Base-by-base conservation (phyloP, 2,329 filamentous ascomycete species). In the Cladosporium colombiae region DNA sequence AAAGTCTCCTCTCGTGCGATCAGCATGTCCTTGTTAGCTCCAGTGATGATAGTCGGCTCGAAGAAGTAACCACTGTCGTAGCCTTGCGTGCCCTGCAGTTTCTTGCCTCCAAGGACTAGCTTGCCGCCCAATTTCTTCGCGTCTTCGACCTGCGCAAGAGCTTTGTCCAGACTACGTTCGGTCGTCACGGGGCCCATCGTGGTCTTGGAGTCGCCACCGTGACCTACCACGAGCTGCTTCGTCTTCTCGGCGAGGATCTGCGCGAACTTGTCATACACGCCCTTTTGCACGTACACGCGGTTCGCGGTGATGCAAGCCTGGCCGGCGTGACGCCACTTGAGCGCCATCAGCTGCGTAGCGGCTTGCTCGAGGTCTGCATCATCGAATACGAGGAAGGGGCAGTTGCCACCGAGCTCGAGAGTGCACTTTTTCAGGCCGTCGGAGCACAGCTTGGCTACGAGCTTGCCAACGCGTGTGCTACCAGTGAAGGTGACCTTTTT, bases 241-340 rank as follows among this genome's bases (percentile, higher is more conserved):
- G 84, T 85, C 67, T 80, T 80, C 46, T 83, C 80, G 1, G 83
- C 80, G 5, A 90, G 78, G 56, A 85, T 78, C 1, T 83, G 77
- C 5, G 88, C 80, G 70, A 90, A 89, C 40, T 81, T 80, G 44
- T 88, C 85, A 74, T 88, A 87, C 10, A 91, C 83, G 14, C 83
- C 83, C 2, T 79, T 81, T 74, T 90, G 88, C 2, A 90, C 85
- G 73, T 87, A 89, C 31, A 90, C 83, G 0, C 88, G 81, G 72
- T 89, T 89, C 8, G 87, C 87, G 0, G 86, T 86, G 67, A 89
- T 85, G 70, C 88, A 89, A 3, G 86, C 86, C 75, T 89, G 87
- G 2, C 87, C 87, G 2, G 87, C 86, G 72, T 89, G 85, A 10
- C 84, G 79, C 78, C 82, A 86, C 72, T 86, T 85, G 21, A 86